Percentiles rank a stretch among this genome's conserved stretches.
These are phyloP conservation scores for Anaeromyces robustus DNA, from an alignment of 192 early-diverging fungal genomes.

Conservation along the genomic window DNA sequence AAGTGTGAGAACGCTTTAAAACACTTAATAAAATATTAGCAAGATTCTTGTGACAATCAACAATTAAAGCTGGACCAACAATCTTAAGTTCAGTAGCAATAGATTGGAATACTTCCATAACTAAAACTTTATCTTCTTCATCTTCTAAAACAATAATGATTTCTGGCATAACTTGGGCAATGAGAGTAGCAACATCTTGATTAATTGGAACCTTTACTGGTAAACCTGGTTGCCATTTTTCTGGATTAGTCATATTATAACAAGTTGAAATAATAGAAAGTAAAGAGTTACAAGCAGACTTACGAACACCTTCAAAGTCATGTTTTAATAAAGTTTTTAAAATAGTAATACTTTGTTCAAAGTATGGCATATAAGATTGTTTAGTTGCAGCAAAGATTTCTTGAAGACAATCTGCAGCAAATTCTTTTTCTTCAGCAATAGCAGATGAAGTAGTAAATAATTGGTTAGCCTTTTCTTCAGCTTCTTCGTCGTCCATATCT, in stretches of 20 bases:
- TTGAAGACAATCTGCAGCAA: constrained; percentile 72
- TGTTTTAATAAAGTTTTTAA: constrained; percentile 53
- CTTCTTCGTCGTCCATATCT: constrained; percentile 21
- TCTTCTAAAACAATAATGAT: constrained; percentile 58
- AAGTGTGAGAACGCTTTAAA: neutral
- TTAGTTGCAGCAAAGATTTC: constrained; percentile 69
- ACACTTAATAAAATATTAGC: neutral
- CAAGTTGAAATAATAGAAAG: constrained; percentile 65
- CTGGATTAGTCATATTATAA: constrained; percentile 47
- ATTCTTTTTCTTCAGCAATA: constrained; percentile 84
- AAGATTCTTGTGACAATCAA: neutral
- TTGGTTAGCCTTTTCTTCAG: constrained; percentile 11
- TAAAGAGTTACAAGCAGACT: constrained; percentile 50
- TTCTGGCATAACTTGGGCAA: constrained; percentile 47
- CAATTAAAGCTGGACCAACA: constrained; percentile 1
- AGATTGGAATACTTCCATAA: constrained; percentile 9
- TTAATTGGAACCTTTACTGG: constrained; percentile 45
- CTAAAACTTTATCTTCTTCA: constrained; percentile 64
- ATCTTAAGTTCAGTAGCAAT: neutral
- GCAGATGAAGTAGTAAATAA: constrained; percentile 50
- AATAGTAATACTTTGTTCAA: constrained; percentile 51
- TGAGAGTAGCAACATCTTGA: constrained; percentile 56
- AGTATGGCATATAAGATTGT: constrained; percentile 66
- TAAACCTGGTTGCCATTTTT: constrained; percentile 49
- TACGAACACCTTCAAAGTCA: constrained; percentile 68